Percentiles rank a stretch among this genome's conserved stretches.
These are phyloP conservation scores for Psilocybe cubensis DNA, from an alignment of 768 basidiomycete species.

Conservation along the genomic window DNA sequence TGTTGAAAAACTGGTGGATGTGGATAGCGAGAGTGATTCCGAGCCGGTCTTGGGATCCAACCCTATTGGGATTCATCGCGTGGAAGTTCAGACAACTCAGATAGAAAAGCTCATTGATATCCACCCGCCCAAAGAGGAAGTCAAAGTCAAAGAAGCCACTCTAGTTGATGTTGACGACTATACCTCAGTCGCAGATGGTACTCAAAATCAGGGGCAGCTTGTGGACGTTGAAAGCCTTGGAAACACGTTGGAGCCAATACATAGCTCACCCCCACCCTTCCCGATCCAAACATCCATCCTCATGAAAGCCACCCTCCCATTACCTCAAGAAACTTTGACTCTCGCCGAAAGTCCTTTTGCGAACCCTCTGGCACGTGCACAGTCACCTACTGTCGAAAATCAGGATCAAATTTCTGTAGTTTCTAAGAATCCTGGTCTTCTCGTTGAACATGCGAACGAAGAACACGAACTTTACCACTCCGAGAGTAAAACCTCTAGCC, in stretches of 20 bases:
- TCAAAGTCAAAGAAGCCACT: background rate
- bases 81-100: background rate
- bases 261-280: background rate
- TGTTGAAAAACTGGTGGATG: constrained; percentile 6
- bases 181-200: background rate
- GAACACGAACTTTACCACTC: background rate
- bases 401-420: background rate
- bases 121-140: background rate
- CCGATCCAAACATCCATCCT: background rate
- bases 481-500: background rate
- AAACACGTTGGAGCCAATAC: background rate
- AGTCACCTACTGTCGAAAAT: background rate
- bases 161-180: background rate
- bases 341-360: background rate
- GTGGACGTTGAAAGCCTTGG: background rate
- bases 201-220: background rate
- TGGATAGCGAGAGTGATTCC: background rate
- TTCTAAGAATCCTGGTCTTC: background rate
- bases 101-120: background rate
- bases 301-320: constrained; percentile 2
- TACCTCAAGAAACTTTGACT: constrained; percentile 5
- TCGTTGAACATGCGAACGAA: background rate
- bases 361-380: background rate
- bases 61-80: background rate
- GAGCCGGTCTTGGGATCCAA: constrained; percentile 2